Conservation (phyloP, 2,329 filamentous ascomycete genomes). For the Claviceps paspali region DNA sequence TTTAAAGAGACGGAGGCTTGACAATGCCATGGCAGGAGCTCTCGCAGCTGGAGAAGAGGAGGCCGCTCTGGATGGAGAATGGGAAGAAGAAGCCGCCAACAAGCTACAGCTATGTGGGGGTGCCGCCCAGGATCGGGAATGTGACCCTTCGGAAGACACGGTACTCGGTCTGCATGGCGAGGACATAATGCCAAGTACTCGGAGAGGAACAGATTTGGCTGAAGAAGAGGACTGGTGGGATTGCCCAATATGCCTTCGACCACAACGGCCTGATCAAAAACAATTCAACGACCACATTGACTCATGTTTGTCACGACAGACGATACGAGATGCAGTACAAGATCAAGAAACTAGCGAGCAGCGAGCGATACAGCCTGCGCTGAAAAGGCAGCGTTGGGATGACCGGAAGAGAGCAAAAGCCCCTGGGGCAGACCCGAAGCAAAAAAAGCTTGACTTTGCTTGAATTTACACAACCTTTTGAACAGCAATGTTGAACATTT, state of each 20-base stretch:
- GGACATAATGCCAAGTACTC: slow-evolving; percentile 33
- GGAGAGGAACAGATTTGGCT: slow-evolving; percentile 14
- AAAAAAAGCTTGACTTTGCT: slow-evolving; percentile 39
- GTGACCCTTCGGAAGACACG: neutral
- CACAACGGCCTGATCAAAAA: slow-evolving; percentile 59
- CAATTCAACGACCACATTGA: slow-evolving; percentile 88
- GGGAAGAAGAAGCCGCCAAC: slow-evolving; percentile 55
- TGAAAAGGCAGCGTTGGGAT: slow-evolving; percentile 20
- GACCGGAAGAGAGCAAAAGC: slow-evolving; percentile 26
- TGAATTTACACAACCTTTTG: slow-evolving; percentile 9
- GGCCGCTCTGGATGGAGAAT: slow-evolving; percentile 27
- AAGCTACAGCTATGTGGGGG: slow-evolving; percentile 10
- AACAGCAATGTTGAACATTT: neutral
- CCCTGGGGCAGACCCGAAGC: slow-evolving; percentile 25
- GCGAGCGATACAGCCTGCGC: slow-evolving; percentile 19
- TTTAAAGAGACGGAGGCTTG: slow-evolving; percentile 23
- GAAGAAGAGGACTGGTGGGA: slow-evolving; percentile 54
- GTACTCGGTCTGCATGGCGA: slow-evolving; percentile 27
- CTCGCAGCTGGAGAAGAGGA: slow-evolving; percentile 17
- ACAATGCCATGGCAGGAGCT: slow-evolving; percentile 8
- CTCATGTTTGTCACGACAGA: slow-evolving; percentile 69
- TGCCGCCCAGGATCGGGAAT: neutral
- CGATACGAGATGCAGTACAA: slow-evolving; percentile 71
- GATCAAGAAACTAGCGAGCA: slow-evolving; percentile 20
- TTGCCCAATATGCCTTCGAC: slow-evolving; percentile 74